These are phyloP conservation scores for Lumnitzera littorea DNA, from an alignment of 345 rosid genomes.

Conservation along the genomic window DNA sequence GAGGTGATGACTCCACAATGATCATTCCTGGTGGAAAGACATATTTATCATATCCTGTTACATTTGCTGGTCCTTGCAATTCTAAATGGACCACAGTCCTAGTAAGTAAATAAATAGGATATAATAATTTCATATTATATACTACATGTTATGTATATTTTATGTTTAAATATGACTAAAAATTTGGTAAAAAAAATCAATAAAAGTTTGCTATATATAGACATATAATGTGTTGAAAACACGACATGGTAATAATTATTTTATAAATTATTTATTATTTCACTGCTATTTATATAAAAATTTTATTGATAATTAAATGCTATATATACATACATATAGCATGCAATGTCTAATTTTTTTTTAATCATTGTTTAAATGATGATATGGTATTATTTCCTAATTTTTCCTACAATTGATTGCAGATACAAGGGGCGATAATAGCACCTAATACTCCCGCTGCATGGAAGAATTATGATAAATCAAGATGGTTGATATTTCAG, in stretches of 20 bases:
- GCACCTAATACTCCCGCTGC: conserved; percentile 14
- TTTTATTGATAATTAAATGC: too few relatives aligned
- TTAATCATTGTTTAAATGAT: too few relatives aligned
- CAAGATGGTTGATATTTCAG: conserved; percentile 7
- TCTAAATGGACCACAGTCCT: conserved; percentile 6
- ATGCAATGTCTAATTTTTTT: background rate
- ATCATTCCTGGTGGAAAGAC: too few relatives aligned
- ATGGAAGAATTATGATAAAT: conserved; percentile 4
- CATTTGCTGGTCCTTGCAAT: conserved; percentile 24
- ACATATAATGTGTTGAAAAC: too few relatives aligned
- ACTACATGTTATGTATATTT: too few relatives aligned
- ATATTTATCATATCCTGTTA: conserved; percentile 6
- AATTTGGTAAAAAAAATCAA: too few relatives aligned
- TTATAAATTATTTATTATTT: too few relatives aligned
- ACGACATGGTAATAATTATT: too few relatives aligned
- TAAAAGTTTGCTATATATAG: too few relatives aligned
- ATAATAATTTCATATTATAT: background rate
- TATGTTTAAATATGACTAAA: too few relatives aligned
- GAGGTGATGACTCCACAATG: background rate
- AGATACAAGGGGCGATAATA: conserved; percentile 12
- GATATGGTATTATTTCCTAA: background rate
- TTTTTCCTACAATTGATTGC: background rate
- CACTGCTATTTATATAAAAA: too few relatives aligned
- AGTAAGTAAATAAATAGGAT: background rate
- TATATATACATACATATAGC: background rate